Percentiles rank a stretch among this genome's conserved stretches.
These are phyloP conservation scores for Yamadazyma kitorensis DNA, from an alignment of 805 yeast species.

Conservation along the genomic window DNA sequence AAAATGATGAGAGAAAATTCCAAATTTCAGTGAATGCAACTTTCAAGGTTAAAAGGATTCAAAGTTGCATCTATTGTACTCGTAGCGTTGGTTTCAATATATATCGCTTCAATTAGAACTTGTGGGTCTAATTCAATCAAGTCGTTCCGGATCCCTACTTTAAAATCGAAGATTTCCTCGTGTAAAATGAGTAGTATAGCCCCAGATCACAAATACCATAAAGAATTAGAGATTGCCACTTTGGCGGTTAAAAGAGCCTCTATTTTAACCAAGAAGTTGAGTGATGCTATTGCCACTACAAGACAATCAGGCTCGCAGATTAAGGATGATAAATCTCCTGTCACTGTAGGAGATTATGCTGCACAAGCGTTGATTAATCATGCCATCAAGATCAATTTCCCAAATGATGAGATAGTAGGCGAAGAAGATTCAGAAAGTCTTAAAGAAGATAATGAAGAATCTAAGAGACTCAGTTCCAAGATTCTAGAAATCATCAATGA, in stretches of 20 bases:
- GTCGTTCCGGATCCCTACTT: no score
- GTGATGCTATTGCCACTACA: constrained; percentile 51
- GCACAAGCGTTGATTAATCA: constrained; percentile 92
- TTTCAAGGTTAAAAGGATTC: no score
- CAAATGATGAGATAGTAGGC: constrained; percentile 84
- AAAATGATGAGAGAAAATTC: no score
- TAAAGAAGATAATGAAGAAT: constrained; percentile 37
- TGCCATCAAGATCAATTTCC: constrained; percentile 76
- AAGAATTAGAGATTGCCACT: constrained; percentile 77
- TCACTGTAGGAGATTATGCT: constrained; percentile 93
- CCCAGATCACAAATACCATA: constrained; percentile 37
- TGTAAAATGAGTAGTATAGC: constrained; percentile 5
- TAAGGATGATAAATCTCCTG: constrained; percentile 90
- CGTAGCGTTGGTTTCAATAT: no score
- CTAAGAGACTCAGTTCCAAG: constrained; percentile 44
- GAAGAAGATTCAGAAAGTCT: constrained; percentile 85
- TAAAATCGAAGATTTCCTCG: no score
- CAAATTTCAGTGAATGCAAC: no score
- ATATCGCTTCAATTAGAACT: no score
- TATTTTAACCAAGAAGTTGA: constrained; percentile 61
- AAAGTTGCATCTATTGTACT: no score
- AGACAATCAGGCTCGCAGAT: constrained; percentile 57
- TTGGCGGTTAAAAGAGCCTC: constrained; percentile 90
- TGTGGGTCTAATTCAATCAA: no score
- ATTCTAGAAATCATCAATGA: constrained; percentile 60